Evolutionary conservation across 805 yeast genomes (phyloP).

Genomic region (Jamesozyma gamospora): DNA sequence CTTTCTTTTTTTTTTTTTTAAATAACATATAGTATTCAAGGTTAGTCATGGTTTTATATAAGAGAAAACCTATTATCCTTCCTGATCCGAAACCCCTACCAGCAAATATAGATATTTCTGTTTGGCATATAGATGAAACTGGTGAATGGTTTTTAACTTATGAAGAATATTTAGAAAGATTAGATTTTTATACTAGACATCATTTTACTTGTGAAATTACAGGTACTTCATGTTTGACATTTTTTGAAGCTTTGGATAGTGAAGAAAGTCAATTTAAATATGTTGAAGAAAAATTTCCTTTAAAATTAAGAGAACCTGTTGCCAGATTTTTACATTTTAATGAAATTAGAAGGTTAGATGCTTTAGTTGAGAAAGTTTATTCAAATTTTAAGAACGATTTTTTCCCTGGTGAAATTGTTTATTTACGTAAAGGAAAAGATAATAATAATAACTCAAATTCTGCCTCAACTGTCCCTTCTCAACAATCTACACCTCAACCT

Average conservation of each 20-base stretch:
- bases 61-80: constrained; percentile 58
- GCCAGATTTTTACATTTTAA: constrained; percentile 76
- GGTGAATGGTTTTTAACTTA: constrained; percentile 80
- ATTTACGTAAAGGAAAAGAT: constrained; percentile 34
- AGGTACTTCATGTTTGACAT: constrained; percentile 85
- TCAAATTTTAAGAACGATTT: constrained; percentile 66
- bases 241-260: constrained; percentile 74
- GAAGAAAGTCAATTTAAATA: constrained; percentile 55
- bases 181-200: constrained; percentile 62
- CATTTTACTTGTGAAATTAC: constrained; percentile 94
- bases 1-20: too few species aligned
- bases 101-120: constrained; percentile 45
- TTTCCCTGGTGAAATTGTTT: constrained; percentile 84
- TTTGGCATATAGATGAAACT: constrained; percentile 76
- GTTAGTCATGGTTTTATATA: constrained; percentile 54
- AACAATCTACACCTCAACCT: constrained; percentile 16
- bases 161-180: constrained; percentile 59
- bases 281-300: constrained; percentile 80
- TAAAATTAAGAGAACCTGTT: constrained; percentile 86
- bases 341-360: constrained; percentile 70
- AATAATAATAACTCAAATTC: constrained; percentile 1
- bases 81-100: constrained; percentile 52
- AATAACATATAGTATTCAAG: not conserved
- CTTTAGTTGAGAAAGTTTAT: constrained; percentile 80
- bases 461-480: constrained; percentile 8